Percentiles rank a stretch among this genome's conserved stretches.
These are phyloP conservation scores for Medicago lupulina DNA, from an alignment of 306 rosid genomes.

Conservation along the genomic window DNA sequence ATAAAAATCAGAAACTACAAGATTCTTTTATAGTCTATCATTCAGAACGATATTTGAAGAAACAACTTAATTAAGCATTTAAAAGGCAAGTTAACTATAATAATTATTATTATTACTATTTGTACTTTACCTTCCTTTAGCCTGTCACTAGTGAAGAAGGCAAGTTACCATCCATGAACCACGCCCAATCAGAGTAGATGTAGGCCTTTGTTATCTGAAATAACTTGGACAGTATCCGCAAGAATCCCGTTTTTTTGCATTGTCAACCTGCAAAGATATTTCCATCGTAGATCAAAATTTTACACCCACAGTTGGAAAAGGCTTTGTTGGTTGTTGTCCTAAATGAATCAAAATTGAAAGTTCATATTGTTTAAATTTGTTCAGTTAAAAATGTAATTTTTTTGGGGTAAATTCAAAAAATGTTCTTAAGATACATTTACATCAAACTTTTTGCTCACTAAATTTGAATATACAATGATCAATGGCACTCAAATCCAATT, in stretches of 20 bases:
- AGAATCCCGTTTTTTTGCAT: slow-evolving; percentile 80
- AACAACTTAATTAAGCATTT: no score
- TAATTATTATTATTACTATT: no score
- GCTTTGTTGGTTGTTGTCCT: neutral
- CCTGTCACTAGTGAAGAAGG: slow-evolving; percentile 10
- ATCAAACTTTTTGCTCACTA: neutral
- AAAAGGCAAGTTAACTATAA: no score
- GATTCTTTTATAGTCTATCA: neutral
- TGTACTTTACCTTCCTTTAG: neutral
- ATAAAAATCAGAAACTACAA: neutral
- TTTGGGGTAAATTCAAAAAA: neutral
- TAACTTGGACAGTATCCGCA: slow-evolving; percentile 77
- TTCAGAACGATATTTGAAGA: neutral
- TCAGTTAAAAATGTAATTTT: neutral
- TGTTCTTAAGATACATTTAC: neutral
- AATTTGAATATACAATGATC: neutral
- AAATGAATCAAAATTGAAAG: slow-evolving; percentile 4
- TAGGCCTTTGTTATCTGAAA: slow-evolving; percentile 76
- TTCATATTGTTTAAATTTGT: neutral
- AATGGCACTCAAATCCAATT: no score
- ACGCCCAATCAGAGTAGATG: slow-evolving; percentile 26
- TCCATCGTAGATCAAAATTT: neutral
- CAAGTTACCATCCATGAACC: slow-evolving; percentile 80
- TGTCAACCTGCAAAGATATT: slow-evolving; percentile 64
- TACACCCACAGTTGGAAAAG: neutral